Evolutionary conservation across 2,329 filamentous ascomycete genomes (phyloP), one percentile per base, ranked within the genome.

Genomic region (Fusarium coicis): DNA sequence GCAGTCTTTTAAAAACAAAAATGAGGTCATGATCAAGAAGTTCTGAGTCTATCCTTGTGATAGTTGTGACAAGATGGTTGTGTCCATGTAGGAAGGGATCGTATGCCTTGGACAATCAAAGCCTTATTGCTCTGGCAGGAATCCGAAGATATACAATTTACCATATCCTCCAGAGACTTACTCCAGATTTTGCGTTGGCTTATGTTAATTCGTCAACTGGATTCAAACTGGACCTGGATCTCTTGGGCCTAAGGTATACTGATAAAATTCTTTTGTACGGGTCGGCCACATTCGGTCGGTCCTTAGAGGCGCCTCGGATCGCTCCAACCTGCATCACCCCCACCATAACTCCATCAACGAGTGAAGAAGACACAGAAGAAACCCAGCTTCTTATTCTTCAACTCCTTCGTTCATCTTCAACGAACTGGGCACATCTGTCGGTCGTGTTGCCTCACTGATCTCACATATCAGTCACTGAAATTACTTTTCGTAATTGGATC

Each of bases 21-120:
- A 82, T 76, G 81, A 82, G 81, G 81, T 80, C 81, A 82, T 80
- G 80, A 81, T 80, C 77, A 80, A 78, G 61, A 71, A 74, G 57
- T 42, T 58, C 52, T 55, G 73, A 37, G 26, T 21, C 46, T 34
- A 23, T 39, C 26, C n/a, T 16, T 54, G 37, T 53, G 67, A 47
- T 23, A 40, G 37, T 32, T 54, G 43, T 68, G 40, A 44, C 28
- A 10, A 58, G 61, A 60, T 54, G 23, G n/a, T 4, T 26, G 30
- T 12, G 40, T 58, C 19, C 23, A 26, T 44, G 11, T 28, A 3
- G 34, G 21, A 28, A 12, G 5, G 34, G 23, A 26, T 34, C 10
- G 30, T 21, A 26, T 54, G 55, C 34, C 42, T 34, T 16, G 14
- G 23, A 53, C 36, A 54, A 28, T 28, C 47, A 61, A 63, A 46